phyloP scores from a whole-genome alignment of 2,329 filamentous ascomycete species.

The Annulohypoxylon truncatum region DNA sequence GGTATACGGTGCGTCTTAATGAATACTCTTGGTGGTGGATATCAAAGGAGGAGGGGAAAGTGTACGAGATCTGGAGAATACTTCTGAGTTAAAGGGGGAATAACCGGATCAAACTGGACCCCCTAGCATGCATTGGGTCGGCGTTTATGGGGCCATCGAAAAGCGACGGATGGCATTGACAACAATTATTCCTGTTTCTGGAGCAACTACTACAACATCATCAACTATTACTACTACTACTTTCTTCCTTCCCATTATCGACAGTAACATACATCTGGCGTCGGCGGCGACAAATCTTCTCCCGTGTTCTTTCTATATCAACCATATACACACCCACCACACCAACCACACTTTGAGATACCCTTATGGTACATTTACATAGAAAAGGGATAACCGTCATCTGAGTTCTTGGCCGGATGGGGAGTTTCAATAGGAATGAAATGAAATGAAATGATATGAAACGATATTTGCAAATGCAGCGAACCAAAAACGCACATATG shows the following conservation, averaged over 20 bases:
- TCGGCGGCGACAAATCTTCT: neutral
- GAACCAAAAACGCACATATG: neutral
- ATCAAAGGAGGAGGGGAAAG: neutral
- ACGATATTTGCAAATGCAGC: neutral
- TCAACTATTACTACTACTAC: neutral
- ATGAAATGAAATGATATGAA: neutral
- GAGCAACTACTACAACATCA: neutral
- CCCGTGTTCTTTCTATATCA: slow-evolving; percentile 1
- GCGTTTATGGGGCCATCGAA: slow-evolving; percentile 12
- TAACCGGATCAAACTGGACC: neutral
- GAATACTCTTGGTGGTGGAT: neutral
- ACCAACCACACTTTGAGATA: slow-evolving; percentile 18
- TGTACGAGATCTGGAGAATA: neutral
- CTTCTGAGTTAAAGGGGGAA: too few species aligned
- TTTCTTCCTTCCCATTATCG: neutral
- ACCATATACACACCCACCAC: neutral
- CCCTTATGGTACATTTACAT: slow-evolving; percentile 20
- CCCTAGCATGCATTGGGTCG: slow-evolving; percentile 21
- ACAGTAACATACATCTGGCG: neutral
- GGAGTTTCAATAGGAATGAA: neutral
- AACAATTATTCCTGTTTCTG: neutral
- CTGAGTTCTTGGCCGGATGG: neutral
- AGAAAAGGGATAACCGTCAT: neutral
- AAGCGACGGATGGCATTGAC: neutral
- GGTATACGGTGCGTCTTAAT: neutral